Evolutionary conservation across 2,329 filamentous ascomycete genomes (phyloP), one percentile per base, ranked within the genome.

Genomic region (Stachybotrys elegans): DNA sequence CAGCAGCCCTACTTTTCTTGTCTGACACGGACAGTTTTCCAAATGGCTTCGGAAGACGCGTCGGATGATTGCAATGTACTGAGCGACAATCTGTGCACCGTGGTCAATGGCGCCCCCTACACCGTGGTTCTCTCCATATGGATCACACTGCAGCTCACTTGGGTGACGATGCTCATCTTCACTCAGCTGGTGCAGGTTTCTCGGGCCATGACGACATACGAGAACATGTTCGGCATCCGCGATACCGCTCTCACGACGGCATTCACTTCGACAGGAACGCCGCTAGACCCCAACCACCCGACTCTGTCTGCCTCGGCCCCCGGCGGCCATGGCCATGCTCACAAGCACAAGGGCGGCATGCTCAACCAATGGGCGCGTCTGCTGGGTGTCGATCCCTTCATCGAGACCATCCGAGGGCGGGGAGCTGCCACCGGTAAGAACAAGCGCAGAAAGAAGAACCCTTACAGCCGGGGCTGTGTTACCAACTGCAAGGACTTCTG

Each of bases 401-500:
- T 97, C 51, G 88, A 92, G 53, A 96, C 91, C 2, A 90, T 93
- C 1, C 89, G 89, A 0, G 92, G 92, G 3, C 78, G 89, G 34
- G 82, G 87, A 42, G 88, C 86, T 0, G 83, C 84, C 6, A 72
- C 73, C 3, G 65, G 68, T 20, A 66, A 71, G 62, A 70, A 74
- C 60, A 70, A 72, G 67, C 74, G 71, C 53, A 67, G 75, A 50
- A 77, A 77, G 60, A 74, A 75, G 52, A 98, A 97, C 61, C 91
- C 91, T 0, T 98, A 92, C 64, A 92, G 83, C 46, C 76, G 83
- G 23, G 93, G 93, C 7, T 75, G 89, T 31, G 55, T 94, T n/a
- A 79, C 83, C 47, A 98, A 98, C 61, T 98, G 93, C 67, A 85
- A 81, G 52, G 94, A 98, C 65, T 98, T 98, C 63, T 97, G 91